Base-by-base conservation (phyloP, 257 asterid genomes). In the Rubia yunnanensis region DNA sequence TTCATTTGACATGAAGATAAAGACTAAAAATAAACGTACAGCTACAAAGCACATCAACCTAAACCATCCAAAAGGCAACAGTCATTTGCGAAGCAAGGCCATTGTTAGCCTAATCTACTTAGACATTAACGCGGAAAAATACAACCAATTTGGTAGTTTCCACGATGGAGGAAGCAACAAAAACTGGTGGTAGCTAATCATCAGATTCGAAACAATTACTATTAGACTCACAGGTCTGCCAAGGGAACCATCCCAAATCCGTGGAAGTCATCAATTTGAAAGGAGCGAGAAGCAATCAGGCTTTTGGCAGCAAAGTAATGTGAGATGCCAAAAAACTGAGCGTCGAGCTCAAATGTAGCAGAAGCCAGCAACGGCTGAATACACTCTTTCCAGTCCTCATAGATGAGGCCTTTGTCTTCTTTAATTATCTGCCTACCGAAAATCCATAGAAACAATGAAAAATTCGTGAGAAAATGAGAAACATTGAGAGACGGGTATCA, bases 201-300 rank as follows among this genome's bases (percentile, higher is more conserved):
- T 24, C 31, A n/a, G 39, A 9, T 18, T 32, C 10, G 32, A 54
- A 53, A 38, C 58, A 23, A 39, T 70, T 77, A 87, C n/a, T n/a
- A n/a, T n/a, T n/a, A n/a, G n/a, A n/a, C 97, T 80, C 80, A 91
- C 95, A 92, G 92, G 82, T 92, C 98, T 49, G 96, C 98, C 75
- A 92, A 75, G 67, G 98, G 98, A 67, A 87, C 98, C 98, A 92
- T 92, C 70, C 98, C 98, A 56, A 53, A 78, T 72, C 96, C 96
- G 73, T 89, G 83, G 68, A 81, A 87, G 63, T 82, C 92, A 73
- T 92, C 98, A 26, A 92, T 78, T 70, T 82, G 80, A 77, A 92
- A 92, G 1, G 98, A 79, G 18, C 98, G 79, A 3, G 96, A 92
- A 50, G 98, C 85, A 74, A 87, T 74, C 64, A 92, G 85, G 76